Conservation (phyloP, 2,329 filamentous ascomycete genomes). For the Apiospora aurea region DNA sequence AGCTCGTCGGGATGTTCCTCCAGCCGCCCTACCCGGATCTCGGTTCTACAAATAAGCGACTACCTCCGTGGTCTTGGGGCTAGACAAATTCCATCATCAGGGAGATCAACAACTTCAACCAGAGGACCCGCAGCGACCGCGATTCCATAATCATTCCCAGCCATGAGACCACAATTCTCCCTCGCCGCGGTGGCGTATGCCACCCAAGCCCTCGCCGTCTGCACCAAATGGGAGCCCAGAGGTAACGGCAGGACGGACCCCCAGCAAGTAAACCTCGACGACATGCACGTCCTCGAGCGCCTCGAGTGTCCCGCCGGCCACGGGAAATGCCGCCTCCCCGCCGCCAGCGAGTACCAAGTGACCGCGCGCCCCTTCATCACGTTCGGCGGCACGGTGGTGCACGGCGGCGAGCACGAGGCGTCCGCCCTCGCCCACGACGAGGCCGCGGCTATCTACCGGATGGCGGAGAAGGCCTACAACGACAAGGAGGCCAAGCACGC, state of each 20-base stretch:
- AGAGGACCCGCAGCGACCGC: not conserved
- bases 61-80: no score
- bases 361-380: not conserved
- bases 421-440: not conserved
- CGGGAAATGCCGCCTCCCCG: not conserved
- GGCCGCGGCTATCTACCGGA: not conserved
- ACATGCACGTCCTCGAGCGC: not conserved
- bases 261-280: not conserved
- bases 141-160: not conserved
- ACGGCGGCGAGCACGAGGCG: not conserved
- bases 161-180: not conserved
- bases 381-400: not conserved
- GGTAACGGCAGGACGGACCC: not conserved
- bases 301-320: not conserved
- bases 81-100: no score
- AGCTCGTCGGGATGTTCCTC: not conserved
- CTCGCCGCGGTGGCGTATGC: not conserved
- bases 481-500: not conserved
- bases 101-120: not conserved
- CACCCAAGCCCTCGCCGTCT: not conserved
- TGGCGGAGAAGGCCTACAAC: not conserved
- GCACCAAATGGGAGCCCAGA: not conserved
- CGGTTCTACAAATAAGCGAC: no score
- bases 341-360: not conserved
- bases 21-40: no score